Conservation (phyloP, 306 rosid genomes). For the Medicago truncatula region MtrunA17r5.0-ANR NC_053045.1:42931501-42932000, state of each 20-base stretch:
- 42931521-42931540: conserved; percentile 70
- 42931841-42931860: conserved; percentile 94
- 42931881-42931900: conserved; percentile 89
- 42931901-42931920: conserved; percentile 42
- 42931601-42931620: conserved; percentile 2
- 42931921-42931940: conserved; percentile 28
- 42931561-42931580: neutral
- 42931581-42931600: conserved; percentile 5
- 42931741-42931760: conserved; percentile 21
- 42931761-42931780: conserved; percentile 34
- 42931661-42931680: conserved; percentile 35
- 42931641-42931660: conserved; percentile 13
- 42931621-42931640: conserved; percentile 1
- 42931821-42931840: conserved; percentile 93
- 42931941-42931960: conserved; percentile 20
- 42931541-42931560: conserved; percentile 29
- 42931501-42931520: conserved; percentile 87
- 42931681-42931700: conserved; percentile 14
- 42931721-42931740: conserved; percentile 17
- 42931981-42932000: conserved; percentile 74
- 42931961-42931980: conserved; percentile 37
- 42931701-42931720: conserved; percentile 19
- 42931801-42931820: conserved; percentile 94
- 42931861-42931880: conserved; percentile 95
- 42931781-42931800: conserved; percentile 42